Evolutionary conservation across 164 flowering plant species (phyloP), one percentile per base, ranked within the genome.

Genomic region (Taxillus chinensis): DNA sequence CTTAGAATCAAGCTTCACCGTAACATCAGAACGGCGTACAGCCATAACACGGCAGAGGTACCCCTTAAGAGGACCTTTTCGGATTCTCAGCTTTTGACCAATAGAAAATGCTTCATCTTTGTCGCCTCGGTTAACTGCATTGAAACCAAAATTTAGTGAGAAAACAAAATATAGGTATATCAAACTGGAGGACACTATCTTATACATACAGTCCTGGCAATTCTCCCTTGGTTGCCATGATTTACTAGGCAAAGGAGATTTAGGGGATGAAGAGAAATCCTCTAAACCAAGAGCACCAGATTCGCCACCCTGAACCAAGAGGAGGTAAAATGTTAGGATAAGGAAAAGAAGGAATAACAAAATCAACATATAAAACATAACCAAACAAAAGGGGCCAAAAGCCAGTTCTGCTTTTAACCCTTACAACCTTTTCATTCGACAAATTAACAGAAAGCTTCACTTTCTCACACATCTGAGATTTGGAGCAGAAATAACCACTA

Each of bases 1-100:
- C 75, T 85, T 80, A 61, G 96, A 91, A 77, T 84, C 90, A 64
- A 95, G 82, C 82, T 91, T 95, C 68, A 95, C 97, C 2, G 95
- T 91, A 60, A 89, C 73, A 70, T 91, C 95, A 63, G 85, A 75
- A 50, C 77, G 78, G 40, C 85, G 86, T 53, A 91, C 41, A 40
- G 92, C 97, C 55, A 91, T 48, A 53, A 91, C 96, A 50, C 90
- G 87, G 63, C 99, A 91, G 54, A 84, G 83, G 66, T 86, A 82
- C 8, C 99, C 99, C 75, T 95, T 95, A 43, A 90, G 66, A 43
- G 96, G 93, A 59, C 97, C 99, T 45, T 87, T 76, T 58, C 86
- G 82, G 55, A 95, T 95, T 74, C 97, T 80, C 75, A 90, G 67
- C 5, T 86, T 76, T 71, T 95, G 99, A 42, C 99, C 99, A 70